A percentile compares a stretch with the other conserved stretches of the same genome.
Evolutionary conservation across 208 protist species (phyloP).

Genomic region (Wallacemonas sp.): DNA sequence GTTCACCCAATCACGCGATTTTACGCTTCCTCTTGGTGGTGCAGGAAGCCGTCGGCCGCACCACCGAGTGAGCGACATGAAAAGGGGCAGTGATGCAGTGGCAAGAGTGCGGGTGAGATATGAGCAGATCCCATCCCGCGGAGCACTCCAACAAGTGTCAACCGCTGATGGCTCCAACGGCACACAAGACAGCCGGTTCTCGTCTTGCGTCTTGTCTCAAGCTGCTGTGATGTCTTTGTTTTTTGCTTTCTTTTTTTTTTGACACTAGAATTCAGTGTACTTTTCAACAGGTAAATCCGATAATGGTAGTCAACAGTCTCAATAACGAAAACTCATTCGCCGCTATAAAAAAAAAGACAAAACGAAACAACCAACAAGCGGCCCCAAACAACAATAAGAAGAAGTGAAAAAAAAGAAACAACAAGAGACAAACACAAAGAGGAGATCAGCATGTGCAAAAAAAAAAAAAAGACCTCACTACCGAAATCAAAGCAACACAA

Average conservation of each 20-base stretch:
- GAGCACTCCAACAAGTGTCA: too few relatives aligned
- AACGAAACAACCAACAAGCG: background rate
- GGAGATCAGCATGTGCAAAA: background rate
- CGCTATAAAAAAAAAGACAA: background rate
- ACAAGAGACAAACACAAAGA: background rate
- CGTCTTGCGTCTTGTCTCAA: too few relatives aligned
- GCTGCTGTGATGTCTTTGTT: background rate
- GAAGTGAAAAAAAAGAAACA: background rate
- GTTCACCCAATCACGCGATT: too few relatives aligned
- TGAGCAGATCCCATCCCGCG: too few relatives aligned
- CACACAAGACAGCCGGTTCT: too few relatives aligned
- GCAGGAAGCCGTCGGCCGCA: too few relatives aligned
- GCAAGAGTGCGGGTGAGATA: background rate
- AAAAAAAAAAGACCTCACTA: conserved; percentile 14
- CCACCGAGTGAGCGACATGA: too few relatives aligned
- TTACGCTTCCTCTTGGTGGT: too few relatives aligned
- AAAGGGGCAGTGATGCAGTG: background rate
- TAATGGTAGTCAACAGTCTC: background rate
- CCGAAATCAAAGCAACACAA: too few relatives aligned
- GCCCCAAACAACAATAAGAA: background rate
- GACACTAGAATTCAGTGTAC: background rate
- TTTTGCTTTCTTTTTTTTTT: conserved; percentile 15
- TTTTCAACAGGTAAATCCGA: conserved; percentile 1
- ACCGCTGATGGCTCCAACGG: too few relatives aligned
- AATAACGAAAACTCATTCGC: background rate